phyloP scores from a whole-genome alignment of 106 monocot species.

The Dendrobium huoshanense region DNA sequence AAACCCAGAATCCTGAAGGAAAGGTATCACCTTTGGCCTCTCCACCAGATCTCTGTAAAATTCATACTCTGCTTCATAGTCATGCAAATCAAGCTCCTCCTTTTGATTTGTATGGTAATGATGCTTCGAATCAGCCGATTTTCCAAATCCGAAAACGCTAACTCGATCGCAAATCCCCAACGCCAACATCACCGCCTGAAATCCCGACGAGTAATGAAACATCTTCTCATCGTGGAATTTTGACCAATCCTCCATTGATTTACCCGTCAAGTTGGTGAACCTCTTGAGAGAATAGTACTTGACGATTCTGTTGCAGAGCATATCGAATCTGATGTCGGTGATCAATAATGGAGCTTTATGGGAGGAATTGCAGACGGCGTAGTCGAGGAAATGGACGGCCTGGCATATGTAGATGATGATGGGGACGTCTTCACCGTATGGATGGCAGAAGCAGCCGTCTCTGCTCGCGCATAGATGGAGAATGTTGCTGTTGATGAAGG shows the following conservation, averaged over 20 bases:
- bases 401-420: constrained; percentile 80
- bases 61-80: constrained; percentile 76
- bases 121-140: constrained; percentile 49
- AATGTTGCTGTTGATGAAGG: constrained; percentile 84
- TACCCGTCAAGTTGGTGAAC: constrained; percentile 39
- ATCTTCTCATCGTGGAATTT: constrained; percentile 31
- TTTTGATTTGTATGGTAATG: constrained; percentile 87
- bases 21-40: constrained; percentile 60
- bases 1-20: constrained; percentile 45
- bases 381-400: constrained; percentile 63
- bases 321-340: constrained; percentile 59
- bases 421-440: constrained; percentile 49
- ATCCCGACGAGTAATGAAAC: constrained; percentile 76
- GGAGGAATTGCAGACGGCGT: constrained; percentile 40
- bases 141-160: constrained; percentile 75
- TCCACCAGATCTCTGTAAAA: constrained; percentile 50
- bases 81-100: constrained; percentile 72
- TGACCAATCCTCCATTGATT: constrained; percentile 43
- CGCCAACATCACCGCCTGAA: constrained; percentile 74
- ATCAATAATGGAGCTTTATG: constrained; percentile 29
- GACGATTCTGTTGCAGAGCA: constrained; percentile 51
- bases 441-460: constrained; percentile 50
- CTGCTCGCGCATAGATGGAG: constrained; percentile 50
- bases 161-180: constrained; percentile 56
- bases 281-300: constrained; percentile 64